Conservation (phyloP, 345 rosid species). For the Erodium maritimum region DNA sequence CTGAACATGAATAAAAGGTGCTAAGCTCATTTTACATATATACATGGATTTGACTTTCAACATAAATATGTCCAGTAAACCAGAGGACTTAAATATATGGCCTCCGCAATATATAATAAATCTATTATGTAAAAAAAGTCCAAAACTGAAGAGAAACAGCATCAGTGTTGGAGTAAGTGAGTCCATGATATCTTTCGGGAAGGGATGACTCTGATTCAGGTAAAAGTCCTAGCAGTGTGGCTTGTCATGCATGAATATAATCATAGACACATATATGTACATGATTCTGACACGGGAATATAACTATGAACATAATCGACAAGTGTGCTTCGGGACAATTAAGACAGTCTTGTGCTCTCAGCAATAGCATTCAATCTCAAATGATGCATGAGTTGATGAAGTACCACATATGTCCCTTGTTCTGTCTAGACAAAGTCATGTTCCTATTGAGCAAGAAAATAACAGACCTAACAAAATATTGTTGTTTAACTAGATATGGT, state of each 20-base stretch:
- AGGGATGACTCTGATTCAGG: background rate
- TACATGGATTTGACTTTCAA: background rate
- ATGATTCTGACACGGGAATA: background rate
- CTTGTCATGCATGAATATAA: too few species aligned
- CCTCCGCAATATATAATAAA: background rate
- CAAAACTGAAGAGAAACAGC: background rate
- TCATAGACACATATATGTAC: too few species aligned
- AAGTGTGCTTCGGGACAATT: background rate
- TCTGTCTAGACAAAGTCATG: background rate
- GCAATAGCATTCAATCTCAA: background rate
- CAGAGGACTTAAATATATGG: background rate
- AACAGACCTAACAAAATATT: background rate
- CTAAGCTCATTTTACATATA: background rate
- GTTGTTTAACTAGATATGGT: background rate
- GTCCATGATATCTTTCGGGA: background rate
- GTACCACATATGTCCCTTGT: background rate
- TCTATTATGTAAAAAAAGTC: too few species aligned
- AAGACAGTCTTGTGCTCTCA: background rate
- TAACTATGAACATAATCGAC: background rate
- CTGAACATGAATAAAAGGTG: background rate
- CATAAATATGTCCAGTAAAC: background rate
- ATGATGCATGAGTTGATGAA: background rate
- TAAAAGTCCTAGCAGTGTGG: too few species aligned
- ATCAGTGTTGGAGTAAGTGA: background rate
- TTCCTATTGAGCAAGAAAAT: background rate